These are phyloP conservation scores for Alternaria triticimaculans DNA, from an alignment of 2,329 filamentous ascomycete species.

Conservation along the genomic window DNA sequence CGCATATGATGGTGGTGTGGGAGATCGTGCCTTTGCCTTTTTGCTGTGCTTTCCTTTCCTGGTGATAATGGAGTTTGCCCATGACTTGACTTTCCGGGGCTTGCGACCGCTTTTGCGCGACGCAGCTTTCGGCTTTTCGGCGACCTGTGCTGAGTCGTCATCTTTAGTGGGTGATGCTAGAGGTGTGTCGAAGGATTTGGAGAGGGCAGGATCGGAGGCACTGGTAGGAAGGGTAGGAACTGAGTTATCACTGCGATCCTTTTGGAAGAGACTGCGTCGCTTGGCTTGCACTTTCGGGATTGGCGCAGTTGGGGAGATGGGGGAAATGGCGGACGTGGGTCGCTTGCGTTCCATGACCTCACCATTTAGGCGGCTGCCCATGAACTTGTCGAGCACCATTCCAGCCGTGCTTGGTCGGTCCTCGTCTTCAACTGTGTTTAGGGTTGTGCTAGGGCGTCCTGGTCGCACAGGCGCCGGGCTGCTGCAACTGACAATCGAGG, in stretches of 20 bases:
- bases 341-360: constrained; percentile 40
- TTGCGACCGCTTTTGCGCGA: constrained; percentile 62
- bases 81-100: constrained; percentile 76
- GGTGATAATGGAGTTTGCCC: constrained; percentile 72
- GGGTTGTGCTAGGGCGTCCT: constrained; percentile 37
- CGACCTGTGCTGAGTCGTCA: constrained; percentile 42
- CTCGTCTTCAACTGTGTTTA: constrained; percentile 53
- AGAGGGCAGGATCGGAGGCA: constrained; percentile 45
- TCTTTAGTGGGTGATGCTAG: constrained; percentile 37
- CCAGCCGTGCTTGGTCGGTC: constrained; percentile 72
- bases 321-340: constrained; percentile 46
- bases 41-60: constrained; percentile 63
- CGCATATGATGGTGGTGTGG: constrained; percentile 38
- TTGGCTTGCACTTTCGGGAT: constrained; percentile 32
- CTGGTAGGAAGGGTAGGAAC: constrained; percentile 37
- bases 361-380: constrained; percentile 31
- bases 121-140: constrained; percentile 51
- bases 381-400: constrained; percentile 65
- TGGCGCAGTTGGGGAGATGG: constrained; percentile 18
- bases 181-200: constrained; percentile 34
- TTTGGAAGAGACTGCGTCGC: constrained; percentile 49
- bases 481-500: constrained; percentile 72
- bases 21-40: constrained; percentile 50
- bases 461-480: constrained; percentile 55
- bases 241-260: constrained; percentile 59